Percentiles rank a stretch among this genome's conserved stretches.
These are phyloP conservation scores for Paraglomus brasilianum DNA, from an alignment of 192 early-diverging fungal species.

Conservation along the genomic window DNA sequence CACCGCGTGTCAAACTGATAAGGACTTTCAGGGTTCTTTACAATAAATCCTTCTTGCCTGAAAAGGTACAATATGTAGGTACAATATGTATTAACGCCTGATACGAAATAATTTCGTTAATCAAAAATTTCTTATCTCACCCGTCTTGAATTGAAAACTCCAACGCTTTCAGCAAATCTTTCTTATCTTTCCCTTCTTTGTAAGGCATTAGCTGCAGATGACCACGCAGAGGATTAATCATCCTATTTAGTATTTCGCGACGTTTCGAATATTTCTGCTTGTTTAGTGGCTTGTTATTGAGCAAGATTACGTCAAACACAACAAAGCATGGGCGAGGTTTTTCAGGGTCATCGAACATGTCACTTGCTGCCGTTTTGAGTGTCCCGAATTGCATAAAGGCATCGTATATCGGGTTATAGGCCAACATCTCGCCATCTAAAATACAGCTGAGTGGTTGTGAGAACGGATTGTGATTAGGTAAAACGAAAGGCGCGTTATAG, in stretches of 20 bases:
- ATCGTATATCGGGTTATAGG: constrained; percentile 63
- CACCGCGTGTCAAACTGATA: constrained; percentile 57
- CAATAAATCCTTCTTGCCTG: constrained; percentile 60
- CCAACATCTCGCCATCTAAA: constrained; percentile 82
- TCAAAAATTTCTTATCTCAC: constrained; percentile 39
- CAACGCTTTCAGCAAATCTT: constrained; percentile 60
- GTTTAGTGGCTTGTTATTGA: constrained; percentile 62
- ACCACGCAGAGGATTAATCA: constrained; percentile 53
- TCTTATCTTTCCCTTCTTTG: constrained; percentile 46
- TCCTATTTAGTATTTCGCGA: constrained; percentile 44
- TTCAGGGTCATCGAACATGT: constrained; percentile 33
- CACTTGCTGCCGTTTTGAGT: constrained; percentile 66
- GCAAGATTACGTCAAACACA: constrained; percentile 73
- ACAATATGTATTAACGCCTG: background rate
- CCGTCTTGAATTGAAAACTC: constrained; percentile 58
- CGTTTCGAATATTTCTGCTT: constrained; percentile 58
- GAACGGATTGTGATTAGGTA: background rate
- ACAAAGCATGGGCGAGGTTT: constrained; percentile 50
- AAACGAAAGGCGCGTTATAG: background rate
- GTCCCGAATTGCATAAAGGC: constrained; percentile 68
- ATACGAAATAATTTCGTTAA: background rate
- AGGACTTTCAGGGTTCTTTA: constrained; percentile 63
- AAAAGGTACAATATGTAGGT: background rate
- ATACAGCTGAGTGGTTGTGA: constrained; percentile 50
- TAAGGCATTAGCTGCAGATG: constrained; percentile 59